phyloP scores from a whole-genome alignment of 2,329 filamentous ascomycete species.

The Botrytis fabae region DNA sequence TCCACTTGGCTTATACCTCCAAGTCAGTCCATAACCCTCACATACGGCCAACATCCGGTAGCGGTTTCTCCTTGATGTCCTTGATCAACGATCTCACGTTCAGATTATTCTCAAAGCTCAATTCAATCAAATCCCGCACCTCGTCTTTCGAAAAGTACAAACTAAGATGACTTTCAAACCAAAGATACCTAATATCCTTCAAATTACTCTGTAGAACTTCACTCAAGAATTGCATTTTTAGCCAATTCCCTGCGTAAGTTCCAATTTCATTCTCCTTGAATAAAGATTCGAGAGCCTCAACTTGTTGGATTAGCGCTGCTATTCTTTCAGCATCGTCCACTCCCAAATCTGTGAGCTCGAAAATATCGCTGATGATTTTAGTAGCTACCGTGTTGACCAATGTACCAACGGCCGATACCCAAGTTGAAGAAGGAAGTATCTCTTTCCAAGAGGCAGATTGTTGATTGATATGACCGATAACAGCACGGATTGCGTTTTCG shows the following conservation, averaged over 20 bases:
- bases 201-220: constrained; percentile 67
- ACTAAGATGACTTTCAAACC: constrained; percentile 66
- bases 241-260: constrained; percentile 62
- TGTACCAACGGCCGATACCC: constrained; percentile 62
- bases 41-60: neutral
- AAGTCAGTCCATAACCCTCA: neutral
- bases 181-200: constrained; percentile 61
- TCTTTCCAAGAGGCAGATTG: constrained; percentile 58
- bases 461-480: constrained; percentile 53
- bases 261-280: constrained; percentile 57
- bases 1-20: neutral
- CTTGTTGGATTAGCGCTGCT: constrained; percentile 56
- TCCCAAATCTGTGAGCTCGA: constrained; percentile 60
- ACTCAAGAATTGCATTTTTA: constrained; percentile 63
- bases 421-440: constrained; percentile 60
- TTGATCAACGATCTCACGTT: constrained; percentile 56
- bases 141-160: constrained; percentile 62
- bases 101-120: constrained; percentile 65
- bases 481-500: constrained; percentile 53
- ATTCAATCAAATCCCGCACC: constrained; percentile 61
- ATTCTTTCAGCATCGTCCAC: constrained; percentile 65
- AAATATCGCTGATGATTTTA: constrained; percentile 63
- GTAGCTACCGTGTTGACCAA: constrained; percentile 58
- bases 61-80: constrained; percentile 52
- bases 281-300: constrained; percentile 60